phyloP scores from a whole-genome alignment of 1,284 basidiomycete genomes.

The Termitomyces sp. region DNA sequence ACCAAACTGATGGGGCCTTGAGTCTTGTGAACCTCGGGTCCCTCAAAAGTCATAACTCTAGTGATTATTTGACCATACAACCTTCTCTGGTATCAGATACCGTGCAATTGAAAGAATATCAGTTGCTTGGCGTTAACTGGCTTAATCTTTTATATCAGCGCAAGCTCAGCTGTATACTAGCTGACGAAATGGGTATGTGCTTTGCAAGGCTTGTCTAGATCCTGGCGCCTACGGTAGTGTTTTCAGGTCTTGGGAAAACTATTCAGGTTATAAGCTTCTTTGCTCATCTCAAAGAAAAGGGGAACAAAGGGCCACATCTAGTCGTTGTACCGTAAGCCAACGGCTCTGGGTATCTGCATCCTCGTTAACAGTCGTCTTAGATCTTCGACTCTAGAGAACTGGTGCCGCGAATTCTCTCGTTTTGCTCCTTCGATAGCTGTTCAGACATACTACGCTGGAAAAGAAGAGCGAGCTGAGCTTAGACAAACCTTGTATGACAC shows the following conservation, averaged over 20 bases:
- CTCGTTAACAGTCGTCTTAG: constrained; percentile 33
- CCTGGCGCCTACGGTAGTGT: constrained; percentile 5
- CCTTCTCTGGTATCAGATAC: constrained; percentile 67
- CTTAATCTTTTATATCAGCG: constrained; percentile 82
- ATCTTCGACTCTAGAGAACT: constrained; percentile 96
- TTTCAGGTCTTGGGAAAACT: constrained; percentile 90
- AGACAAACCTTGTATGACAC: constrained; percentile 69
- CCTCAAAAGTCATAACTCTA: constrained; percentile 41
- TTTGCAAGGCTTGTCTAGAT: constrained; percentile 4
- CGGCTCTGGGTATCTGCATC: constrained; percentile 24
- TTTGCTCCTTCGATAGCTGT: constrained; percentile 89
- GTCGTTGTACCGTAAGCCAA: constrained; percentile 86
- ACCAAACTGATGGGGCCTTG: constrained; percentile 58
- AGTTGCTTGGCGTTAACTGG: constrained; percentile 98
- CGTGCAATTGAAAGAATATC: constrained; percentile 92
- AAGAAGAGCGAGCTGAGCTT: constrained; percentile 80
- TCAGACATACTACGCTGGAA: constrained; percentile 90
- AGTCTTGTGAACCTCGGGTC: constrained; percentile 45
- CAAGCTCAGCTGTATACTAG: constrained; percentile 89
- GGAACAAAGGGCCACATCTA: constrained; percentile 82
- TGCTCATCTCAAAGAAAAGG: constrained; percentile 79
- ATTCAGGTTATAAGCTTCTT: constrained; percentile 98
- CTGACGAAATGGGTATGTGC: constrained; percentile 92
- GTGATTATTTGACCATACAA: constrained; percentile 71
- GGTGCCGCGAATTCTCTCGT: constrained; percentile 92